Evolutionary conservation across 2,329 filamentous ascomycete genomes (phyloP), one percentile per base, ranked within the genome.

Genomic region (Calonectria pauciramosa): DNA sequence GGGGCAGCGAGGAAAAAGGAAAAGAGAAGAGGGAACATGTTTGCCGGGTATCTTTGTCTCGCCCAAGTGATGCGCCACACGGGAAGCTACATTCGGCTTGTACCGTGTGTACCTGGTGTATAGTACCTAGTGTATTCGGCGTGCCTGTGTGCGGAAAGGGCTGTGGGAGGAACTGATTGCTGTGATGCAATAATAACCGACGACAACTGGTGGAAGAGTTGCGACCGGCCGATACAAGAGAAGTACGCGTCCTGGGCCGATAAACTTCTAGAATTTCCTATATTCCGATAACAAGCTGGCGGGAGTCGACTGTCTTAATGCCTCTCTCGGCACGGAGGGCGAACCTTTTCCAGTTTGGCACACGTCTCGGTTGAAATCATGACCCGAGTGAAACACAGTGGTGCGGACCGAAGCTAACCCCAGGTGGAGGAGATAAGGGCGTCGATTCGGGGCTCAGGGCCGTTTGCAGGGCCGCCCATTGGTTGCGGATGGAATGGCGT

Each of bases 371-470:
- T 20, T 8, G 14, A 72, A 72, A 72, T 72, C 64, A 66, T 41
- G 44, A 72, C 72, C 38, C 6, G 38, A 30, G 34, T 68, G 70
- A 34, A 70, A 64, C 52, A 30, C 63, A 47, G 59, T 44, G 16
- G 51, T 70, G 64, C 73, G 69, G 73, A 49, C 74, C 78, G 77
- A 79, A 67, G 73, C 79, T 81, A 81, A 70, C 72, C 76, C 79
- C 59, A 72, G 78, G 78, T 67, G 77, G 77, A 76, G 78, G 72
- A 81, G 79, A 81, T 81, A 81, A 81, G 78, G 73, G 71, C 47
- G 56, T 67, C 71, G 70, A 63, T 63, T 28, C 70, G 77, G 64
- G 74, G 52, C 73, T 75, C 59, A 76, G 72, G 74, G 56, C 77
- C 70, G 76, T 79, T 69, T 74, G 30, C 32, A 41, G 36, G 26